Base-by-base conservation (phyloP, 2,329 filamentous ascomycete genomes). In the Aspergillus fumigatus region DNA sequence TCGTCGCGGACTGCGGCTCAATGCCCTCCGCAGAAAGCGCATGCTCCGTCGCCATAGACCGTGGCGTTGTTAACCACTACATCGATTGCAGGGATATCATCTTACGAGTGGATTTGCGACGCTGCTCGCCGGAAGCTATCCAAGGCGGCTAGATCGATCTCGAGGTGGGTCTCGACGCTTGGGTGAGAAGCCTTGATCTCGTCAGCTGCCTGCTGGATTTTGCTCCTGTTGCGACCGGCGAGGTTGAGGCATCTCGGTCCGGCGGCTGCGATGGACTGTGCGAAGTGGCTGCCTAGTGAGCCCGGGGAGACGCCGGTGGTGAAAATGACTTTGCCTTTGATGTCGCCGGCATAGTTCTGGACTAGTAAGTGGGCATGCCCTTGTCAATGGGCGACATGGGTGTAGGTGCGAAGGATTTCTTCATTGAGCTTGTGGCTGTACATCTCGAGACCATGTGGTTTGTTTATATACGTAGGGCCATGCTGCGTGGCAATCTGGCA, bases 31-130 rank as follows among this genome's bases (percentile, higher is more conserved):
- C 51, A 1, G 73, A 70, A 27, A 66, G 52, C 25, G 57, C 43
- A 51, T 71, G 71, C 1, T 64, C 59, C 9, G 61, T 49, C 2
- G 63, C 67, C 71, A 77, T 76, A 38, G 35, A 77, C 62, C 1
- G 74, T 76, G 11, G 77, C 75, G 56, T 76, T 79, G 64, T 78
- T 75, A 55, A 79, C 70, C 2, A 78, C 60, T 2, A 79, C 65
- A 59, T 77, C 73, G 45, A 79, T 70, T 0, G 60, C 56, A 17
- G 66, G 62, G 26, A 70, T 56, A 45, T 70, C 64, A 4, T 56
- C 54, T 23, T 65, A 67, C 17, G 48, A 53, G 41, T 68, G 65
- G 43, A 78, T 63, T 50, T 66, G 56, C 1, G 56, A 53, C 3
- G 73, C 72, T 1, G 74, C 70, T n/a, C 63, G 56, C 0, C 70